These are phyloP conservation scores for Microcos paniculata DNA, from an alignment of 345 rosid genomes.

Conservation along the genomic window DNA sequence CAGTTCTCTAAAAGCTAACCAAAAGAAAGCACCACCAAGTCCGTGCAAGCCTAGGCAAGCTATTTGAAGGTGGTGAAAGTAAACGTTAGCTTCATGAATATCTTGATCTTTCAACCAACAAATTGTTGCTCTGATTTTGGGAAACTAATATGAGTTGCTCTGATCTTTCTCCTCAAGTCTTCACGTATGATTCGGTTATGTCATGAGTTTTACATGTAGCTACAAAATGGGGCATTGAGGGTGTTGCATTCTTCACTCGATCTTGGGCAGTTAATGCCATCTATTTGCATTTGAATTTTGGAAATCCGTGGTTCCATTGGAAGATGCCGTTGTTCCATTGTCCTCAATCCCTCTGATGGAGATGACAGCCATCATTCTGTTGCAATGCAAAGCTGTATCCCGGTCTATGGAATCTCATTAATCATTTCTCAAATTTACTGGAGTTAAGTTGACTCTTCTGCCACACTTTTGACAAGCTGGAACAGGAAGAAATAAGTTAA, in stretches of 20 bases:
- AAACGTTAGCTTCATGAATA: constrained; percentile 19
- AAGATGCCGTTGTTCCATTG: constrained; percentile 17
- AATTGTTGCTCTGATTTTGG: constrained; percentile 21
- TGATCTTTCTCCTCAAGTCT: constrained; percentile 15
- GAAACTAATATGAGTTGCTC: constrained; percentile 14
- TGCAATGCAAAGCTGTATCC: constrained; percentile 31
- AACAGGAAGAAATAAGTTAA: constrained; percentile 40
- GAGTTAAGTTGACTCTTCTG: constrained; percentile 41
- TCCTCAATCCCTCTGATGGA: constrained; percentile 38
- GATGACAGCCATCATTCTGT: constrained; percentile 36
- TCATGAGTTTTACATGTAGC: constrained; percentile 51
- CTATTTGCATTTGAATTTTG: constrained; percentile 32
- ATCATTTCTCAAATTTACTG: constrained; percentile 36
- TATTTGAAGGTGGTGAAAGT: constrained; percentile 26
- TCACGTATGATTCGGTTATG: constrained; percentile 39
- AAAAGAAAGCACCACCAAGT: constrained; percentile 12
- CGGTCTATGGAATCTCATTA: background rate
- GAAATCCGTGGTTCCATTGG: constrained; percentile 33
- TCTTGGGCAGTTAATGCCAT: constrained; percentile 38
- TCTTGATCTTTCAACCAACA: constrained; percentile 18
- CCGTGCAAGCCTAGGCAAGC: constrained; percentile 17
- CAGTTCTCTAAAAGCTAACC: constrained; percentile 21
- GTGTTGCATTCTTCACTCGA: constrained; percentile 38
- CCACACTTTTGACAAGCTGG: constrained; percentile 47
- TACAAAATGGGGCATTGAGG: constrained; percentile 24